Conservation (phyloP, 306 rosid genomes). For the Carpinus fangiana region DNA sequence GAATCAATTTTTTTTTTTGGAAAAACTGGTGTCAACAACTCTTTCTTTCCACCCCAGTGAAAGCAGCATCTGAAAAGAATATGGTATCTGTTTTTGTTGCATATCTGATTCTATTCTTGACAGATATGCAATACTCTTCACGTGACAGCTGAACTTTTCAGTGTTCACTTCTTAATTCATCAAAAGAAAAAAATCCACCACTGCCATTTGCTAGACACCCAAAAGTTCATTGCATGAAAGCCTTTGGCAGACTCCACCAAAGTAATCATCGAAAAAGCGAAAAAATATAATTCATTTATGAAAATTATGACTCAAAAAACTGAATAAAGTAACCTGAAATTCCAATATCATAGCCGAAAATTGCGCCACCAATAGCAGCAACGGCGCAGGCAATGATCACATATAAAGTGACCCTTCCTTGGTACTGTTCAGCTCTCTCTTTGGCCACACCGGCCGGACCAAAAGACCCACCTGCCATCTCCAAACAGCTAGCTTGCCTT, state of each 20-base stretch:
- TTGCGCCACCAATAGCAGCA: constrained; percentile 81
- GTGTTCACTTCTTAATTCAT: not conserved
- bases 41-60: not conserved
- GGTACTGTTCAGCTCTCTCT: constrained; percentile 66
- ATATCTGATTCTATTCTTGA: not conserved
- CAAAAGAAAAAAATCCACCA: not conserved
- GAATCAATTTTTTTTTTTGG: not conserved
- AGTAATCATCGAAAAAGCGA: constrained; percentile 3
- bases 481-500: constrained; percentile 5
- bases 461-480: constrained; percentile 80
- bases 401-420: constrained; percentile 61
- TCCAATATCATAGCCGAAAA: constrained; percentile 84
- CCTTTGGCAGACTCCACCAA: not conserved
- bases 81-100: too few relatives aligned
- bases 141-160: constrained; percentile 14
- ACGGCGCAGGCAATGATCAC: constrained; percentile 71
- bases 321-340: constrained; percentile 56
- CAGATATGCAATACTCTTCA: not conserved
- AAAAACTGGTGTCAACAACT: not conserved
- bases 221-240: not conserved
- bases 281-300: not conserved
- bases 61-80: not conserved
- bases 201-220: not conserved
- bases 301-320: not conserved
- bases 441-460: constrained; percentile 48